phyloP scores from a whole-genome alignment of 768 basidiomycete species.

The Amanita brunnescens region DNA sequence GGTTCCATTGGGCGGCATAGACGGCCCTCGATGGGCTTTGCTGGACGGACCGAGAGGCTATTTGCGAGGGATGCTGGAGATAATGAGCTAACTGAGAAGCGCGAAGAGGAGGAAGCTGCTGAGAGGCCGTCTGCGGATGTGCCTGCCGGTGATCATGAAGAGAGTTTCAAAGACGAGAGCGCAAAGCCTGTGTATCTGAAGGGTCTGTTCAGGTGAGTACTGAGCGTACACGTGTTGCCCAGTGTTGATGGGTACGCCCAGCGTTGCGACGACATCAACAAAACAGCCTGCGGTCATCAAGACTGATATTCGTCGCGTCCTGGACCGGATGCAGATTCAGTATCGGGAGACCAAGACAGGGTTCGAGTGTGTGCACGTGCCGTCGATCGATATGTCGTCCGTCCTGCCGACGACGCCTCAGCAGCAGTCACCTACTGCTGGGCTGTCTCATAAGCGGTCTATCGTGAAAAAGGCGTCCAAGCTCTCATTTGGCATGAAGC shows the following conservation, averaged over 20 bases:
- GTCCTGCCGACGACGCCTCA: conserved; percentile 30
- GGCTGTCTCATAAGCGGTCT: conserved; percentile 31
- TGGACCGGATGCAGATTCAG: conserved; percentile 93
- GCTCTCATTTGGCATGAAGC: conserved; percentile 61
- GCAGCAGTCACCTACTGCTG: conserved; percentile 36
- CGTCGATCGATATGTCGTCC: conserved; percentile 85
- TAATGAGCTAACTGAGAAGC: conserved; percentile 36
- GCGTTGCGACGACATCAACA: conserved; percentile 92
- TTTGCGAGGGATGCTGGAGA: conserved; percentile 45
- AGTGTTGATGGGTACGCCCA: conserved; percentile 19
- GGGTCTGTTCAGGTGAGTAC: conserved; percentile 80
- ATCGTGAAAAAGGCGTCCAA: conserved; percentile 71
- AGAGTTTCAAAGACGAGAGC: conserved; percentile 55
- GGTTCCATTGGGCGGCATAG: conserved; percentile 62
- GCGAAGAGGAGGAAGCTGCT: conserved; percentile 29
- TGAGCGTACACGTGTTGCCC: neutral
- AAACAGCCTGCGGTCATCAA: conserved; percentile 77
- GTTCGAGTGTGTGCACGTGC: conserved; percentile 93
- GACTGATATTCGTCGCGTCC: conserved; percentile 74
- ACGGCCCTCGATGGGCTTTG: conserved; percentile 63
- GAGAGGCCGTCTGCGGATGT: conserved; percentile 24
- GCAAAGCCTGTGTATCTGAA: conserved; percentile 95
- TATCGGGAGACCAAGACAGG: conserved; percentile 86
- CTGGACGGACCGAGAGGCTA: conserved; percentile 31
- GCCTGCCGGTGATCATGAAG: conserved; percentile 31